Evolutionary conservation across 139 green algal species (phyloP), one percentile per base, ranked within the genome.

Genomic region (Raphidocelis subcapitata): DNA sequence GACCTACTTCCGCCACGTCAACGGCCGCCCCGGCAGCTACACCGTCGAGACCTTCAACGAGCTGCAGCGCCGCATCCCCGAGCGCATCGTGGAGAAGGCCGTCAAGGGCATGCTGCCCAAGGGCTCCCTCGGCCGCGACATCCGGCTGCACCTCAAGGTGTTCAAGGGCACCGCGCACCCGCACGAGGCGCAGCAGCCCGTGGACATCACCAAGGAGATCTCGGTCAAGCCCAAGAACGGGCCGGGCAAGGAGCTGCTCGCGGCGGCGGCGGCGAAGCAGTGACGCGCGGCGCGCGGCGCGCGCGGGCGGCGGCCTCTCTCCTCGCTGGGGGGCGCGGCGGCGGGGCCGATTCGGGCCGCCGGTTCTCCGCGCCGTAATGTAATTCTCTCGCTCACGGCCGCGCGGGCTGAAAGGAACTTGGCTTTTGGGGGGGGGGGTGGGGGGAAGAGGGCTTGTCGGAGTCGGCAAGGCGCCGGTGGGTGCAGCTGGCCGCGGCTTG

Each of bases 31-130:
- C 37, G 93, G 93, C 46, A 84, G 77, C 20, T 84, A 79, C 62
- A 91, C 86, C 35, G 72, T 87, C 20, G 93, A 97, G 86, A 83
- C 82, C 12, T 93, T 97, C 65, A 85, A 87, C 32, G 54, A 96
- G 62, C 77, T 97, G 65, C 87, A 94, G 74, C 56, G 94, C 85
- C 87, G 96, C 54, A 87, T 99, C 29, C 96, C 96, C 1, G 92
- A 98, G 89, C 88, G 96, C 75, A 98, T 99, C 76, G 82, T 99
- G 49, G 96, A 99, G 87, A 90, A 92, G 65, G 94, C 96, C 1
- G 93, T 99, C 2, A 92, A 93, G 79, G 96, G 96, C 65, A 99
- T 99, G 96, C 84, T 99, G 71, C 96, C 96, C 59, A 98, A 98
- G 82, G 91, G 91, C 49, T 72, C 84, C 37, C 80, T 99, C 28